Evolutionary conservation across 2,329 filamentous ascomycete genomes (phyloP), one percentile per base, ranked within the genome.

Genomic region (Hymenoscyphus fraxineus): DNA sequence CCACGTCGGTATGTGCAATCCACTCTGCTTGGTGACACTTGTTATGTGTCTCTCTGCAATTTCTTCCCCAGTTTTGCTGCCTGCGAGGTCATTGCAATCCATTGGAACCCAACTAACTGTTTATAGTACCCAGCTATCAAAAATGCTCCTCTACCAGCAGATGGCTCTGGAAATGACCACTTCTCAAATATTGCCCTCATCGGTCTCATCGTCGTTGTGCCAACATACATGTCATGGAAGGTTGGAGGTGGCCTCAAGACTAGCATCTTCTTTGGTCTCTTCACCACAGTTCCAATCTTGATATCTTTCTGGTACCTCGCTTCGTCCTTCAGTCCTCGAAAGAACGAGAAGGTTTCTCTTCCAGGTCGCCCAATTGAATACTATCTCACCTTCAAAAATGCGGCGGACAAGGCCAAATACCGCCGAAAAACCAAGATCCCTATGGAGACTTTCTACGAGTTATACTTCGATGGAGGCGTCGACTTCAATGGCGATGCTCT

Each of bases 391-490:
- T 95, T 95, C 83, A 91, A 92, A 73, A 82, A 81, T 66, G 77
- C 81, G 59, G 80, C 81, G 68, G 83, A 87, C 73, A 79, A 78
- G 66, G 76, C 80, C 73, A 92, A 88, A 79, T 95, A 92, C 80
- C 83, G 85, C 71, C 91, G 91, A 77, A 84, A 84, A 78, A 90
- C 85, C 80, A 93, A 90, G 81, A 92, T 95, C 66, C 89, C 92
- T 62, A 89, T 96, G 83, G 89, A 96, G 82, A 96, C 92, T 31
- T 98, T 98, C 83, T 88, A 96, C 77, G 93, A 97, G 80, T 96
- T 94, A 90, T 98, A 97, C 84, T 96, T 98, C 79, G 90, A 95
- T 75, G 92, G 92, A 65, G 88, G 96, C 65, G 93, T 97, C 68
- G 92, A 97, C 72, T 94, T 97, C 84, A 98, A 97, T 78, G 93